Evolutionary conservation across 768 basidiomycete species (phyloP), one percentile per base, ranked within the genome.

Genomic region (Panus rudis): DNA sequence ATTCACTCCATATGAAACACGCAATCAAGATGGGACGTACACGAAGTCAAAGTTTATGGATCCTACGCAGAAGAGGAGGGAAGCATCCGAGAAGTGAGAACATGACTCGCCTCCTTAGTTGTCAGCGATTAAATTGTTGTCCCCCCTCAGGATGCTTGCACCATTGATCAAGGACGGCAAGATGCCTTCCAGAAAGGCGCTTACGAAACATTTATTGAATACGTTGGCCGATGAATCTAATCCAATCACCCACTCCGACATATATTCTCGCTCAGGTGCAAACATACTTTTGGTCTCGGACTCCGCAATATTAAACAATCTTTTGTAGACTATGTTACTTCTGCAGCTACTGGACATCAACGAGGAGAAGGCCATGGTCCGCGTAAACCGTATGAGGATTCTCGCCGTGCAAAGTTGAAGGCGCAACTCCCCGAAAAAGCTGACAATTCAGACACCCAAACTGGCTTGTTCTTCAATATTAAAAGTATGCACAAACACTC

Each of bases 191-290:
- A 55, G 63, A 0, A 51, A 67, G 23, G 61, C 63, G n/a, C 55
- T 84, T 28, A 85, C 78, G 11, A 77, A 68, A 42, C 71, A 78
- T 42, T 61, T 90, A 12, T 57, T 90, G 31, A 69, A 63, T 22
- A 85, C 79, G 0, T 68, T 92, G 34, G 58, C 69, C 13, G 72
- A 84, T 47, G 65, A 71, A 41, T 72, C 74, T 8, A 91, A 91
- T 57, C 89, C 89, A 1, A 86, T 91, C 39, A 88, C 86, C 1
- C 80, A 85, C 52, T 80, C 81, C 1, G 74, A 83, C 56, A 73
- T 78, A 46, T 65, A 64, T 40, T 66, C 78, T 31, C 75, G 81
- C 46, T 69, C 81, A 56, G 81, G 85, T 80, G 37, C 38, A 70
- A 45, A 27, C 22, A 26, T 31, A 21, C 42, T 35, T 28, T 20